Evolutionary conservation across 495 filamentous ascomycete genomes (phyloP).

Genomic region (Penicillium pulvis): DNA sequence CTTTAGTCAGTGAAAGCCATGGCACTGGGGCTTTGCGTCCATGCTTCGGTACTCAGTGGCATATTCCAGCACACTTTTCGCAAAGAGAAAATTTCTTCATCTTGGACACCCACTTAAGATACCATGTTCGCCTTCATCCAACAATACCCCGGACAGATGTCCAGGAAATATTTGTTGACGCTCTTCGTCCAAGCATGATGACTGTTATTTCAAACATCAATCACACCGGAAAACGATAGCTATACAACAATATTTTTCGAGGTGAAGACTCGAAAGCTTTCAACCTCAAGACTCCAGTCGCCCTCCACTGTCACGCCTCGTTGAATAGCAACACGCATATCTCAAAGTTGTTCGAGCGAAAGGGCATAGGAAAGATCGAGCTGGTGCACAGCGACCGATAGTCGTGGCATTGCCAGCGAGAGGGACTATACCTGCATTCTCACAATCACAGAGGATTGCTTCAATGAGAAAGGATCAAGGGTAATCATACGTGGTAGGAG

Average conservation of each 20-base stretch:
- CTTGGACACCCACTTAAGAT: slow-evolving; percentile 14
- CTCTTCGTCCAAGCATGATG: slow-evolving; percentile 33
- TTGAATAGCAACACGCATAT: slow-evolving; percentile 30
- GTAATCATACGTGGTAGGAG: slow-evolving; percentile 66
- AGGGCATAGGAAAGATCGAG: slow-evolving; percentile 74
- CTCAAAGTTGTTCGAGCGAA: slow-evolving; percentile 32
- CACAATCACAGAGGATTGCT: slow-evolving; percentile 50
- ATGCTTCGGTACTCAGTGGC: slow-evolving; percentile 27
- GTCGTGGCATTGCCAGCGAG: slow-evolving; percentile 68
- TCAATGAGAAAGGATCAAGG: slow-evolving; percentile 43
- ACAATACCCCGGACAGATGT: slow-evolving; percentile 77
- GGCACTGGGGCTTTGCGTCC: slow-evolving; percentile 11
- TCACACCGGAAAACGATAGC: slow-evolving; percentile 38
- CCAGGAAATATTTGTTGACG: slow-evolving; percentile 58
- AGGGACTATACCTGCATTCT: slow-evolving; percentile 69
- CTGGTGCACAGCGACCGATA: slow-evolving; percentile 61
- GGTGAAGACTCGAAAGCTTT: slow-evolving; percentile 68
- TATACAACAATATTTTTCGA: slow-evolving; percentile 76
- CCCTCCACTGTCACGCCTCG: slow-evolving; percentile 46
- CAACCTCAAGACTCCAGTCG: slow-evolving; percentile 76
- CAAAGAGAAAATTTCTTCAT: slow-evolving; percentile 14
- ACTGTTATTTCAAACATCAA: slow-evolving; percentile 28
- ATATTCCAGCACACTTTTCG: slow-evolving; percentile 39
- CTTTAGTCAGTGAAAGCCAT: slow-evolving; percentile 74
- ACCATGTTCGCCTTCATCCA: slow-evolving; percentile 57